Base-by-base conservation (phyloP, 306 rosid genomes). In the Quercus berberidifolia region DNA sequence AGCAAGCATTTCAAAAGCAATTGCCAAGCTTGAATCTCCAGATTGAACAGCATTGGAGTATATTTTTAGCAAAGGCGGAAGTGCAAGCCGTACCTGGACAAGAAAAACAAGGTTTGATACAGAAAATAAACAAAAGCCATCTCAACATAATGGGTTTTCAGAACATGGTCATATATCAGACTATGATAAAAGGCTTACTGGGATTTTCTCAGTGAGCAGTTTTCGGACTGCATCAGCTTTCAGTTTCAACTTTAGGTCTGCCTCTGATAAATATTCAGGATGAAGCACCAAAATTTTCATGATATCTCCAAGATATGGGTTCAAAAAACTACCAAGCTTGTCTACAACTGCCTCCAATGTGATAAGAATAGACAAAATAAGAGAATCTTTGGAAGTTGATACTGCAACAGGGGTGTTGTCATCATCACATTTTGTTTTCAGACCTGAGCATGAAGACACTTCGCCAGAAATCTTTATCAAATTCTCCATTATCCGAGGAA, bases 291-390 rank as follows among this genome's bases (percentile, higher is more conserved):
- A 68, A 80, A 94, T 83, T 84, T 84, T 87, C 82, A 89, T 75
- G 75, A 94, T 88, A 78, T 89, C 86, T 68, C 85, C 83, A 31
- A 94, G 91, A 85, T 94, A 90, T 4, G 95, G 97, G 60, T 87
- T 94, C 62, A 94, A 63, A 84, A 94, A 92, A 77, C 92, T 91
- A 78, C 97, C 97, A 58, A 94, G 97, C 88, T 87, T 92, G 77
- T 86, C 91, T 55, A 92, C 86, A 78, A 92, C 85, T 11, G 94
- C 93, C 88, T 92, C 99, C 83, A 94, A 82, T 71, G 87, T 85
- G 70, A 87, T 4, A 46, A 91, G 92, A 83, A 91, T 75, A 73
- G 91, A 90, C 51, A 87, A 75, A 64, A 85, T 38, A 74, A 85
- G 80, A 63, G 91, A 86, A 63, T 86, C 97, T 67, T 75, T 82